A percentile compares a stretch with the other conserved stretches of the same genome.
Conservation (phyloP, 768 basidiomycete species). For the Amanita fuliginea region DNA sequence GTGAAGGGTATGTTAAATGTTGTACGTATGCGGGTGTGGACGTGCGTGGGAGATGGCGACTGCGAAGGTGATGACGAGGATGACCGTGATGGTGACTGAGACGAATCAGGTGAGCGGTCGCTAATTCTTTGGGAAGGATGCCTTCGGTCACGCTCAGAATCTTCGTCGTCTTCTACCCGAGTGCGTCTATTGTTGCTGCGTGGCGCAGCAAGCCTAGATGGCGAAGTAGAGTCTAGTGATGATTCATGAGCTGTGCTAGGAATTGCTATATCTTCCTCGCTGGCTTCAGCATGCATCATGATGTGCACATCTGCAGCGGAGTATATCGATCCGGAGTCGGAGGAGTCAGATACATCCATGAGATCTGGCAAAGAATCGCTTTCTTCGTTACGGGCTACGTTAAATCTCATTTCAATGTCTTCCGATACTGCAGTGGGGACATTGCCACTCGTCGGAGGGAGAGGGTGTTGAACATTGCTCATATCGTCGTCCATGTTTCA, state of each 20-base stretch:
- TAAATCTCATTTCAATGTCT: background rate
- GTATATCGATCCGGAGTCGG: background rate
- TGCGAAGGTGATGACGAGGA: conserved; percentile 8
- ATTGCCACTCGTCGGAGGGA: background rate
- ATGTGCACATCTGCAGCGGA: conserved; percentile 3
- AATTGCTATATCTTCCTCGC: background rate
- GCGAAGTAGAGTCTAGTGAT: background rate
- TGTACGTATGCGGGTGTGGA: conserved; percentile 5
- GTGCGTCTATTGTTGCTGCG: conserved; percentile 31
- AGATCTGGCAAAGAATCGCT: conserved; percentile 19
- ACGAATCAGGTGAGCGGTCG: conserved; percentile 13
- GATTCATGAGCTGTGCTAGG: background rate
- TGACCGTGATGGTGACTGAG: conserved; percentile 8
- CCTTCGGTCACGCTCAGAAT: conserved; percentile 49
- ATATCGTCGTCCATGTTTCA: background rate
- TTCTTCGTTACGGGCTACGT: conserved; percentile 9
- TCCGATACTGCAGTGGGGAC: background rate
- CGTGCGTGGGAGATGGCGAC: conserved; percentile 6
- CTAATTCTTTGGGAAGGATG: conserved; percentile 50
- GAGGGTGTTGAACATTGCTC: background rate
- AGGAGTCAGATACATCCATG: conserved; percentile 9
- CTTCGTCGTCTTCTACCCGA: conserved; percentile 51
- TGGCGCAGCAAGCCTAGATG: conserved; percentile 10
- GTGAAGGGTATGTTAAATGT: conserved; percentile 7
- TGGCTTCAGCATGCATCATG: conserved; percentile 6